A percentile compares a stretch with the other conserved stretches of the same genome.
Conservation (phyloP, 306 rosid species). For the Hippophae rhamnoides region DNA sequence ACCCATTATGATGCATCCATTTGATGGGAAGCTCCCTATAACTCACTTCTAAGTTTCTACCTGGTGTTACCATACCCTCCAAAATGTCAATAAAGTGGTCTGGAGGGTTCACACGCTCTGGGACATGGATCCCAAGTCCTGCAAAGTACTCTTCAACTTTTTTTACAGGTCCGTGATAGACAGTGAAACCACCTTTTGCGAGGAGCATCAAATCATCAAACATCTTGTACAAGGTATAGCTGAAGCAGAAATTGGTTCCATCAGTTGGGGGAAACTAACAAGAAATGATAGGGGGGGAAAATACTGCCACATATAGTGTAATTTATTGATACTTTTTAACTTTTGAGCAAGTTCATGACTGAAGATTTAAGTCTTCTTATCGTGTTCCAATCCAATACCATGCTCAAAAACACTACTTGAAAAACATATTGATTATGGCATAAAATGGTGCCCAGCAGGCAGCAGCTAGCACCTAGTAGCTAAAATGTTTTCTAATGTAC, state of each 20-base stretch:
- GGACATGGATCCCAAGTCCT: slow-evolving; percentile 66
- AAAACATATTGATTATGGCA: too few species aligned
- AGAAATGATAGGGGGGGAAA: too few species aligned
- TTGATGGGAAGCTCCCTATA: slow-evolving; percentile 64
- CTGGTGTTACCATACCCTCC: slow-evolving; percentile 61
- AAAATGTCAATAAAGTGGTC: slow-evolving; percentile 83
- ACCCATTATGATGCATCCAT: slow-evolving; percentile 87
- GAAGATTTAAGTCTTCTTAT: too few species aligned
- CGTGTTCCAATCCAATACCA: too few species aligned
- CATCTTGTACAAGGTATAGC: slow-evolving; percentile 86
- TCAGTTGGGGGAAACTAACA: slow-evolving; percentile 4
- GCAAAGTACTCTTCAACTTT: slow-evolving; percentile 74
- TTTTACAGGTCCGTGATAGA: slow-evolving; percentile 79
- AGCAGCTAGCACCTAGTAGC: too few species aligned
- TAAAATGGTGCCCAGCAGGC: too few species aligned
- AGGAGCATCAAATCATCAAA: slow-evolving; percentile 90
- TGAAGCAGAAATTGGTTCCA: slow-evolving; percentile 11
- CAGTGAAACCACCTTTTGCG: slow-evolving; percentile 96
- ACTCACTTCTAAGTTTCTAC: slow-evolving; percentile 41
- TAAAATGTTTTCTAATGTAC: too few species aligned
- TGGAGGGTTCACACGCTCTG: slow-evolving; percentile 88
- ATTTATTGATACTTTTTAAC: background rate
- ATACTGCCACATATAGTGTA: too few species aligned
- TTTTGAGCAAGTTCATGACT: background rate
- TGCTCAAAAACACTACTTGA: too few species aligned